phyloP scores from a whole-genome alignment of 2,329 filamentous ascomycete species.

The Rachicladosporium sp. region DNA sequence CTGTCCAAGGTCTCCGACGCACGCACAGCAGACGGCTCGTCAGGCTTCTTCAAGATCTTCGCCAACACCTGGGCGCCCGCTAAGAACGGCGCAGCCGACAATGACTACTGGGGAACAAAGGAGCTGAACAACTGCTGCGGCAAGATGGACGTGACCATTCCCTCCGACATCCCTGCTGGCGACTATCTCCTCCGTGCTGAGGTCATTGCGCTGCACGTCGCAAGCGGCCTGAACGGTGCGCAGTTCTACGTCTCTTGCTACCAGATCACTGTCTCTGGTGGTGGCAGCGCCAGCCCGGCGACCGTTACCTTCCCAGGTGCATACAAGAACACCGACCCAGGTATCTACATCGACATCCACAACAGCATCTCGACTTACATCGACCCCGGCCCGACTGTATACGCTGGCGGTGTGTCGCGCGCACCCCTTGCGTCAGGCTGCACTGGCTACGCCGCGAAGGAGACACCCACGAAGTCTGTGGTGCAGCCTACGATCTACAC shows the following conservation, averaged over 20 bases:
- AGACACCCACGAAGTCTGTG: background rate
- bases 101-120: constrained; percentile 38
- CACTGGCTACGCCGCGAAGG: constrained; percentile 3
- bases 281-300: constrained; percentile 5
- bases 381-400: constrained; percentile 8
- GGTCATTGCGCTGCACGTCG: constrained; percentile 43
- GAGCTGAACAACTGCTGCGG: constrained; percentile 28
- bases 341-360: constrained; percentile 13
- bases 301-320: constrained; percentile 10
- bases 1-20: constrained; percentile 32
- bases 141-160: constrained; percentile 25
- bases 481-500: constrained; percentile 1
- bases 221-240: constrained; percentile 30
- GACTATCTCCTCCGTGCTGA: constrained; percentile 46
- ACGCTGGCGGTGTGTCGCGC: constrained; percentile 3
- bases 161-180: constrained; percentile 39
- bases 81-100: constrained; percentile 4
- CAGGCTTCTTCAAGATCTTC: constrained; percentile 44
- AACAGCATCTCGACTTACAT: constrained; percentile 7
- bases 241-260: constrained; percentile 29
- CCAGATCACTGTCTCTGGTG: constrained; percentile 12
- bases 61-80: constrained; percentile 35
- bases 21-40: constrained; percentile 23
- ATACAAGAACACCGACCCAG: constrained; percentile 9
- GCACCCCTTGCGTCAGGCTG: constrained; percentile 2